phyloP scores from a whole-genome alignment of 805 yeast genomes.

The Millerozyma miso region DNA sequence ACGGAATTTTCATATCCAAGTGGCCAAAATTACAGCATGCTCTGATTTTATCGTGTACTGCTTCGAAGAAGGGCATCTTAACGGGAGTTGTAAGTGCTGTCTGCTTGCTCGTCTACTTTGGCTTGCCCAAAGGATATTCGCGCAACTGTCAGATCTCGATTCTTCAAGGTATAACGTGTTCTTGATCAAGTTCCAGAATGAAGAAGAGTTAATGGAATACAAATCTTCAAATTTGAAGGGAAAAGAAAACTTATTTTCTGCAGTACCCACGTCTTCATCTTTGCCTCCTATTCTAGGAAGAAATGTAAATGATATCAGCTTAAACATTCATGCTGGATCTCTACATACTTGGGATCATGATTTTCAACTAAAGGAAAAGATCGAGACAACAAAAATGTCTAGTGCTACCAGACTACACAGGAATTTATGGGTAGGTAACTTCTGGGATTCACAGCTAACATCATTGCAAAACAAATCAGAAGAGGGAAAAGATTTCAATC shows the following conservation, averaged over 20 bases:
- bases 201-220: slow-evolving; percentile 6
- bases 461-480: background rate
- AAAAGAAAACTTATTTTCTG: slow-evolving; percentile 1
- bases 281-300: slow-evolving; percentile 3
- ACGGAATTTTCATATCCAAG: slow-evolving; percentile 83
- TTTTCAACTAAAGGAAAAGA: slow-evolving; percentile 64
- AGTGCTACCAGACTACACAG: slow-evolving; percentile 57
- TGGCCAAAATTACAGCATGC: slow-evolving; percentile 68
- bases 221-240: background rate
- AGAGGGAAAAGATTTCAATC: slow-evolving; percentile 1
- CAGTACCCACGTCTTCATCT: background rate
- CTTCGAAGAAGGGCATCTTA: slow-evolving; percentile 27
- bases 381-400: slow-evolving; percentile 83
- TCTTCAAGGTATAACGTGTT: slow-evolving; percentile 17
- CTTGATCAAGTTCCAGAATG: slow-evolving; percentile 9
- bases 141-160: slow-evolving; percentile 5
- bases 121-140: slow-evolving; percentile 33
- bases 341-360: slow-evolving; percentile 56
- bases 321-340: slow-evolving; percentile 5
- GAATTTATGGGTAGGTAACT: slow-evolving; percentile 79
- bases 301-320: slow-evolving; percentile 14
- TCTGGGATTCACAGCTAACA: slow-evolving; percentile 59
- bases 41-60: slow-evolving; percentile 79
- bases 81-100: slow-evolving; percentile 5
- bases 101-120: slow-evolving; percentile 31